Evolutionary conservation across 2,329 filamentous ascomycete species (phyloP).

Genomic region (Tolypocladium paradoxum): DNA sequence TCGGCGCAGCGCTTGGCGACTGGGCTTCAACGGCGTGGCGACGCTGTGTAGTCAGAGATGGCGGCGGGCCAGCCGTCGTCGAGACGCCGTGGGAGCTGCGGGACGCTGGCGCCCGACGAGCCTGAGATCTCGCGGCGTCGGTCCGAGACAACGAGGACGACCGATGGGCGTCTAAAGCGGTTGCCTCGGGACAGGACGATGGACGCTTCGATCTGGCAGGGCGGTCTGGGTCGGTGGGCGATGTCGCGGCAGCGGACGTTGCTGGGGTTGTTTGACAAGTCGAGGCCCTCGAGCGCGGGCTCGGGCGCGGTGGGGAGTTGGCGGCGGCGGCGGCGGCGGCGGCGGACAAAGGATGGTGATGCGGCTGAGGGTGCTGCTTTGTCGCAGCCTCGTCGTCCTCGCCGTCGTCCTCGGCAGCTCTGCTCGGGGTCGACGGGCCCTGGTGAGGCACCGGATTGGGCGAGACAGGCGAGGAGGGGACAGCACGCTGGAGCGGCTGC

Average conservation of each 20-base stretch:
- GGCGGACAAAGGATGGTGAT: neutral
- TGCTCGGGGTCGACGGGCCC: constrained; percentile 1
- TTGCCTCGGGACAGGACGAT: constrained; percentile 9
- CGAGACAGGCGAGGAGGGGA: constrained; percentile 12
- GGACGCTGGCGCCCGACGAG: constrained; percentile 28
- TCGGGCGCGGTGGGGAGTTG: neutral
- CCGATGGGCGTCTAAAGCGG: constrained; percentile 9
- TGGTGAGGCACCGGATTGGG: constrained; percentile 14
- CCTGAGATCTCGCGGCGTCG: constrained; percentile 18
- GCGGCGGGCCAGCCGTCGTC: constrained; percentile 18
- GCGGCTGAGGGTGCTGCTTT: neutral
- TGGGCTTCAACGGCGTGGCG: constrained; percentile 19
- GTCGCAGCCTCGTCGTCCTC: neutral
- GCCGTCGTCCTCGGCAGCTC: neutral
- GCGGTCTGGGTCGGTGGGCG: neutral
- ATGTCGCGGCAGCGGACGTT: constrained; percentile 2
- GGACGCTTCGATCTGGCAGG: constrained; percentile 4
- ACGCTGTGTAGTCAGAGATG: constrained; percentile 21
- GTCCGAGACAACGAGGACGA: constrained; percentile 13
- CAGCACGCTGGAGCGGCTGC: constrained; percentile 1
- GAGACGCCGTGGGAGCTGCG: constrained; percentile 24
- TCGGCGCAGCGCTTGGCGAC: constrained; percentile 10
- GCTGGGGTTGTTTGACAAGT: neutral
- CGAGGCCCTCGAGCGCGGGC: neutral
- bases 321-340: neutral